These are phyloP conservation scores for Eucalyptus urophylla DNA, from an alignment of 345 rosid species.

Conservation along the genomic window DNA sequence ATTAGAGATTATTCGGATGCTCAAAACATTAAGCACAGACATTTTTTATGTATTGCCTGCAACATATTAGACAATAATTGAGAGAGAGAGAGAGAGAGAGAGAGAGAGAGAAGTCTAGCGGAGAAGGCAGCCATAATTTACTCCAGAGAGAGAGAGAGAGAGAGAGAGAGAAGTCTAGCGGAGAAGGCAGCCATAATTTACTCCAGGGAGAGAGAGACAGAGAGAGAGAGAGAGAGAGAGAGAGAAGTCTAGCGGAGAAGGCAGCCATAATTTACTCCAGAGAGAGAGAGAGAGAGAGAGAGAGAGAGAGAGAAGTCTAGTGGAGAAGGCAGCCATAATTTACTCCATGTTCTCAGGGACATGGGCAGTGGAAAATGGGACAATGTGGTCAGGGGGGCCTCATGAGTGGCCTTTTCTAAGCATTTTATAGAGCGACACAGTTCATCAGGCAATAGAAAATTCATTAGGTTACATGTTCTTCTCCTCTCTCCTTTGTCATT, in stretches of 20 bases:
- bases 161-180: not conserved
- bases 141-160: slow-evolving; percentile 12
- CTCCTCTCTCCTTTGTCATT: not conserved
- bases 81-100: not conserved
- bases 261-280: slow-evolving; percentile 44
- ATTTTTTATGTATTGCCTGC: not conserved
- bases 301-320: not conserved
- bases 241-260: not conserved
- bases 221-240: not conserved
- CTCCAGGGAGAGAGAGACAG: slow-evolving; percentile 26
- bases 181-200: slow-evolving; percentile 27
- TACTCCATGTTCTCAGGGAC: slow-evolving; percentile 61
- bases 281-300: not conserved
- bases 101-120: not conserved
- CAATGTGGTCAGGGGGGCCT: slow-evolving; percentile 37
- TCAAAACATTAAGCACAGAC: not conserved
- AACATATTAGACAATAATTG: not conserved
- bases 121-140: slow-evolving; percentile 29
- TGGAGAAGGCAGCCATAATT: slow-evolving; percentile 23
- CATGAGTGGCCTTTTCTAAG: not conserved
- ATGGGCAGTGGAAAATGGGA: slow-evolving; percentile 23
- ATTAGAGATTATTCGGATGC: not conserved
- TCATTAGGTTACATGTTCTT: not conserved
- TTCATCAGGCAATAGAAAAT: not conserved
- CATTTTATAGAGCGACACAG: not conserved